These are phyloP conservation scores for Euphorbia corollata DNA, from an alignment of 441 rosid genomes.

Conservation along the genomic window DNA sequence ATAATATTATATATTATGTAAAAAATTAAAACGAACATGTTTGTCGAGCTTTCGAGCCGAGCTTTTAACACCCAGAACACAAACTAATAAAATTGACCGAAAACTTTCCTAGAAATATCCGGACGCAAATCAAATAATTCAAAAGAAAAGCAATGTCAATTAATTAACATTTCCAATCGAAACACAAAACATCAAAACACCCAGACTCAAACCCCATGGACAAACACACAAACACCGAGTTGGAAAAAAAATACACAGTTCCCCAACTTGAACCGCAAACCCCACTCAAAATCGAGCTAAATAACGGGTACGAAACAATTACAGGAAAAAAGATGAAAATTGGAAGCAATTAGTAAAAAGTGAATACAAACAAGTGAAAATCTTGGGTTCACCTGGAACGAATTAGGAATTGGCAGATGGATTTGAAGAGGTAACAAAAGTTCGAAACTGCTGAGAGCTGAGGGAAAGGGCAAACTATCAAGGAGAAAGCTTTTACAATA, in stretches of 20 bases:
- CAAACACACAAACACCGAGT: slow-evolving; percentile 5
- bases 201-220: slow-evolving; percentile 13
- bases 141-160: slow-evolving; percentile 7
- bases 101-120: not conserved
- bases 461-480: slow-evolving; percentile 19
- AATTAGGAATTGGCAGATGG: slow-evolving; percentile 21
- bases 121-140: slow-evolving; percentile 6
- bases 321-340: slow-evolving; percentile 14
- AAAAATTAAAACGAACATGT: too few relatives aligned
- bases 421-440: slow-evolving; percentile 10
- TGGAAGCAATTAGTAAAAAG: not conserved
- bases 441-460: not conserved
- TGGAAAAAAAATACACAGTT: slow-evolving; percentile 9
- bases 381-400: slow-evolving; percentile 25
- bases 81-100: slow-evolving; percentile 10
- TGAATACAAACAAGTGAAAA: not conserved
- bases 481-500: not conserved
- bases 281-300: slow-evolving; percentile 15
- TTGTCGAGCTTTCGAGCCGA: too few relatives aligned
- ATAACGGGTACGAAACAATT: slow-evolving; percentile 15
- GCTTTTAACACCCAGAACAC: too few relatives aligned
- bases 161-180: not conserved
- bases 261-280: slow-evolving; percentile 16
- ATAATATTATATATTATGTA: too few relatives aligned
- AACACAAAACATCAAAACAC: slow-evolving; percentile 15